Base-by-base conservation (phyloP, 352 stramenopile species). In the Globisporangium emineosum region DNA sequence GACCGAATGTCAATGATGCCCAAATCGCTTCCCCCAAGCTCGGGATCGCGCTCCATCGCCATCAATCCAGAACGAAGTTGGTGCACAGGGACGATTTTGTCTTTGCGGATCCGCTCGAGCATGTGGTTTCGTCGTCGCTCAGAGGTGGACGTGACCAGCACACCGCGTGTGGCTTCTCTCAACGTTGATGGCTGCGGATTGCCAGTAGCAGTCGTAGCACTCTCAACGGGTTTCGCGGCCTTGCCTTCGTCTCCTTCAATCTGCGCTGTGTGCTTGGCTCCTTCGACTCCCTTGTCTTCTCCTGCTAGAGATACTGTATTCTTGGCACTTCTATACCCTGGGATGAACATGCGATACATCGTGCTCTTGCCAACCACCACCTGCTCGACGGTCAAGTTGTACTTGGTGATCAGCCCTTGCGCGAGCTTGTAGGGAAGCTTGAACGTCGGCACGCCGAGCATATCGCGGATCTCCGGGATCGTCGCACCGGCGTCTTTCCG, bases 291-390 rank as follows among this genome's bases (percentile, higher is more conserved):
- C 15, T 42, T 43, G n/a, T 5, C 30, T 35, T 32, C 13, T 21
- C 21, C 5, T 23, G 8, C n/a, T n/a, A 15, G 21, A 25, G 5
- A 23, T 8, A 8, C 7, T 21, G n/a, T n/a, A 30, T 12, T 9
- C 8, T 40, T 29, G 10, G 17, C 43, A 23, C 65, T 2, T 5
- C 5, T 47, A 10, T 47, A 2, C 40, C 17, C 71, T 1, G 85
- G 77, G 56, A 81, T 77, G 68, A 88, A 92, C 79, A 94, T 85
- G 15, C 85, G 85, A 75, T 94, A 94, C 81, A 92, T 89, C 7
- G 86, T 91, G 52, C 73, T 91, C 56, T 92, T 91, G 3, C 83
- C 83, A 35, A 91, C 49, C 12, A 91, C 81, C 32, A 94, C 83
- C 67, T 91, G 81, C 52, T 89, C 81, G 21, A 94, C 86, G 1